These are phyloP conservation scores for Boletus vinaceobasis DNA, from an alignment of 768 basidiomycete genomes.

Conservation along the genomic window DNA sequence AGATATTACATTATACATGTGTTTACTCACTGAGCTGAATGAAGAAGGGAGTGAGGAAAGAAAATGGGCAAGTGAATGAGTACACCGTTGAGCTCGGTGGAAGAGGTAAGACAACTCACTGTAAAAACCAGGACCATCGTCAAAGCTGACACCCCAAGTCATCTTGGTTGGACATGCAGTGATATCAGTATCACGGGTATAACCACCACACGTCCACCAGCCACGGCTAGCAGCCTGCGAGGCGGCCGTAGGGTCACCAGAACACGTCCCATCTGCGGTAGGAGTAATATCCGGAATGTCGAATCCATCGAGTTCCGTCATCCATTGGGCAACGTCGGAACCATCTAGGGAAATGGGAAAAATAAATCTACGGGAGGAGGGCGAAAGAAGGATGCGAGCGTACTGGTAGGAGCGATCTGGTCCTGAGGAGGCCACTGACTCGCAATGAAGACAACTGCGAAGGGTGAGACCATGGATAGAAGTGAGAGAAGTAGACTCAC, in stretches of 20 bases:
- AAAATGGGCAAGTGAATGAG: conserved; percentile 2
- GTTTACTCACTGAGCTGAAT: conserved; percentile 48
- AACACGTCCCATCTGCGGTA: conserved; percentile 70
- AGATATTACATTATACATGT: not conserved
- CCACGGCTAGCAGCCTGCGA: conserved; percentile 60
- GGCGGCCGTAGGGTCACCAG: conserved; percentile 51
- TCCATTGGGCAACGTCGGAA: conserved; percentile 65
- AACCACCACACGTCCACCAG: conserved; percentile 91
- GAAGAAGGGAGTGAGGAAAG: not conserved
- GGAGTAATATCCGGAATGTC: conserved; percentile 63
- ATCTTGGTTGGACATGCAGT: conserved; percentile 61
- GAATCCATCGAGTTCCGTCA: conserved; percentile 70
- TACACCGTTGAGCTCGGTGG: not conserved
- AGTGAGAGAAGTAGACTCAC: conserved; percentile 34
- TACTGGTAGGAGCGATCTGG: conserved; percentile 56
- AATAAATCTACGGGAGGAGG: not conserved
- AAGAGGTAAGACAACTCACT: conserved; percentile 47
- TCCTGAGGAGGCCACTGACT: conserved; percentile 65
- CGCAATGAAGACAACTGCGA: conserved; percentile 42
- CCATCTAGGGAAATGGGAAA: not conserved
- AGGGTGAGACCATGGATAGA: conserved; percentile 1
- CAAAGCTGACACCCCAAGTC: conserved; percentile 82
- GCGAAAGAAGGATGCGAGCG: conserved; percentile 9
- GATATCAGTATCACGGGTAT: conserved; percentile 58
- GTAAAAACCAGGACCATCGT: conserved; percentile 84